Evolutionary conservation across 192 early-diverging fungal species (phyloP), one percentile per base, ranked within the genome.

Genomic region (Linnemannia elongata): DNA sequence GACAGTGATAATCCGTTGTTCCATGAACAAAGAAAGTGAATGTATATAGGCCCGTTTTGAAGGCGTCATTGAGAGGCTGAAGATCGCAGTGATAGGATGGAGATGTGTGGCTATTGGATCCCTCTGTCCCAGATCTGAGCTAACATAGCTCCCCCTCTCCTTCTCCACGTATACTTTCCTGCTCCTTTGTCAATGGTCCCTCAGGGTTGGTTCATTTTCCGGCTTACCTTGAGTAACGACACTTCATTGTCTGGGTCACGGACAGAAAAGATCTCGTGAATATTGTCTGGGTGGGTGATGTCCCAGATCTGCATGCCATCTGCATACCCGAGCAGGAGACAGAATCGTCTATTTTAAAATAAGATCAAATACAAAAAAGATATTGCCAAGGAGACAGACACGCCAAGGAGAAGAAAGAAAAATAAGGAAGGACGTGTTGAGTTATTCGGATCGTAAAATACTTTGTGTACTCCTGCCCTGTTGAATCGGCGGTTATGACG

Each of bases 251-350:
- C 84, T 39, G 86, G 42, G 70, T 91, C 81, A 52, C 93, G 91
- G 12, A 96, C 84, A 41, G 95, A 96, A 4, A 83, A 75, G 13
- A 96, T 72, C 86, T 97, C 95, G 39, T 90, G 91, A 30, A 95
- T 89, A 77, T 94, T 91, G 77, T 95, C 93, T 12, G 90, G 82
- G 66, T 94, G 89, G 10, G 92, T 89, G 10, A 96, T 87, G 68
- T 94, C 89, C 96, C 96, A 97, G 22, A 97, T 89, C 75, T 97
- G 96, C 72, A 97, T 95, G 10, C 96, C 96, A 74, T 92, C 91
- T 17, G 82, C 74, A 83, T 96, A 96, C 36, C 95, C 96, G 70
- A 96, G 82, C 35, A 94, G 78, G 36, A 94, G 78, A 81, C 93
- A 93, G 12, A 91, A 89, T 35, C 78, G 88, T 63, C 89, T 88